phyloP scores from a whole-genome alignment of 1,284 basidiomycete genomes.

The Rhodotorula sp. region DNA sequence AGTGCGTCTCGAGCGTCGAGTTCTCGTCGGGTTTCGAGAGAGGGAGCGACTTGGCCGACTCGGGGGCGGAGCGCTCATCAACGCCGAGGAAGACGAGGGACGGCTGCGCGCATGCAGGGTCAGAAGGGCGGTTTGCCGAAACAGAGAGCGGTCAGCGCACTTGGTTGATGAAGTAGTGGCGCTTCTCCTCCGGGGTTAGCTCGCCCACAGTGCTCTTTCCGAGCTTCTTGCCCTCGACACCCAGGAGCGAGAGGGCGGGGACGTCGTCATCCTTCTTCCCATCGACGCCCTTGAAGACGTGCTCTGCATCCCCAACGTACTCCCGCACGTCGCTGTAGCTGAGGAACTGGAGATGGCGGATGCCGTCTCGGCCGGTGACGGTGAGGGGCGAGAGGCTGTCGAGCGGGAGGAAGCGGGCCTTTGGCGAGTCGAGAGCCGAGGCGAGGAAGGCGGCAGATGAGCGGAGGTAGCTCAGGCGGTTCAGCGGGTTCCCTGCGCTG shows the following conservation, averaged over 20 bases:
- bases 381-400: slow-evolving; percentile 48
- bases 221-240: neutral
- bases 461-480: slow-evolving; percentile 41
- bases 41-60: slow-evolving; percentile 59
- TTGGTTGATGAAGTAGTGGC: slow-evolving; percentile 31
- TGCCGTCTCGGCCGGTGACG: slow-evolving; percentile 29
- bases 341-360: slow-evolving; percentile 44
- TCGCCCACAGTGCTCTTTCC: slow-evolving; percentile 21
- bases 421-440: slow-evolving; percentile 45
- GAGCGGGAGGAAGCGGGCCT: slow-evolving; percentile 49
- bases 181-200: slow-evolving; percentile 20
- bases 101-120: slow-evolving; percentile 19
- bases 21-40: slow-evolving; percentile 41
- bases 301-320: slow-evolving; percentile 19
- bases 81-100: slow-evolving; percentile 72
- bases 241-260: slow-evolving; percentile 3
- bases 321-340: slow-evolving; percentile 48
- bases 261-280: slow-evolving; percentile 43
- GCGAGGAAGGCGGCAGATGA: slow-evolving; percentile 48
- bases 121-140: too few relatives aligned
- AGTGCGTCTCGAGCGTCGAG: slow-evolving; percentile 57
- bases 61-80: slow-evolving; percentile 61
- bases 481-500: slow-evolving; percentile 39
- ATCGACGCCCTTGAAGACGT: slow-evolving; percentile 48
- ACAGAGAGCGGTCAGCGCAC: neutral